Conservation (phyloP, 768 basidiomycete species). For the Boletellus sp. region DNA sequence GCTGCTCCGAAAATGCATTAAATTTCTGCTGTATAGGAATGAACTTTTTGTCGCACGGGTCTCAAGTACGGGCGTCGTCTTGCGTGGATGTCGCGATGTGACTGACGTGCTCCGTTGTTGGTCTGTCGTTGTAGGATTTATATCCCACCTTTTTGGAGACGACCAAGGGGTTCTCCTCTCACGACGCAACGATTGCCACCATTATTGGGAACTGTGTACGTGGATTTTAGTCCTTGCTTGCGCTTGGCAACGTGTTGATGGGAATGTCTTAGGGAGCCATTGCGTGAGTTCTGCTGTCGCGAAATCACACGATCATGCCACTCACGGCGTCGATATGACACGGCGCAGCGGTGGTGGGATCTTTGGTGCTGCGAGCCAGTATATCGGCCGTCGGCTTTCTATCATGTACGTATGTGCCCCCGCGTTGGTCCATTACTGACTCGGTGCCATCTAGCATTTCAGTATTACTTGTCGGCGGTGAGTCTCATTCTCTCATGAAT, state of each 20-base stretch:
- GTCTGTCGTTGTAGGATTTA: conserved; percentile 44
- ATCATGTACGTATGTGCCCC: conserved; percentile 42
- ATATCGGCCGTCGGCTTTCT: conserved; percentile 75
- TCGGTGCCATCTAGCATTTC: conserved; percentile 15
- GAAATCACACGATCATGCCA: neutral
- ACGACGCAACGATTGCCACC: conserved; percentile 68
- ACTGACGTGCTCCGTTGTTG: neutral
- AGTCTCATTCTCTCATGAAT: conserved; percentile 45
- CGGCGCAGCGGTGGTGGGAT: conserved; percentile 55
- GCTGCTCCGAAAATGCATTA: too few species aligned
- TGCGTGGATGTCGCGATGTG: neutral
- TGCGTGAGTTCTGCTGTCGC: conserved; percentile 33
- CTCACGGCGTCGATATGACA: neutral
- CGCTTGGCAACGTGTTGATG: neutral
- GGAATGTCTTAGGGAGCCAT: conserved; percentile 39
- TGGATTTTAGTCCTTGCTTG: conserved; percentile 4
- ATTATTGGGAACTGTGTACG: conserved; percentile 75
- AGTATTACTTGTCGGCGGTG: conserved; percentile 23
- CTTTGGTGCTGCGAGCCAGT: conserved; percentile 70
- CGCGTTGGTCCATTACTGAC: neutral
- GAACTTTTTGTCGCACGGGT: conserved; percentile 77
- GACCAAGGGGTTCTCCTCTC: conserved; percentile 55
- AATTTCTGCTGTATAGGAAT: conserved; percentile 42
- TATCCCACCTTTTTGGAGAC: conserved; percentile 73
- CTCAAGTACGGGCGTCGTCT: conserved; percentile 40